Evolutionary conservation across 331 rosid species (phyloP).

Genomic region (Phaseolus coccineus): DNA sequence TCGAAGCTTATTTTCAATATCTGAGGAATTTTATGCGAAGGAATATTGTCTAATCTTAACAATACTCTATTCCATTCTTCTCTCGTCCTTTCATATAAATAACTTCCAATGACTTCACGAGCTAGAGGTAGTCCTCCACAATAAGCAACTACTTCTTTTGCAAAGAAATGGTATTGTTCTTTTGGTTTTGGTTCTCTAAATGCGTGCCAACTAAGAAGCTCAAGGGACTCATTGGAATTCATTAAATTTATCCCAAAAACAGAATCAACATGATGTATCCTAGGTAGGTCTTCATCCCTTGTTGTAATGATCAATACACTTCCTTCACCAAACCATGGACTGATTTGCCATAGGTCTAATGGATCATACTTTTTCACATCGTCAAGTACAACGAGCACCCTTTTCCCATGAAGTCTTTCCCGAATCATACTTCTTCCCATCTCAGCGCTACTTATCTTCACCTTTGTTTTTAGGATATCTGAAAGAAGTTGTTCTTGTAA

Average conservation of each 20-base stretch:
- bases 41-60: neutral
- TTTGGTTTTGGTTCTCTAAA: neutral
- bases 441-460: neutral
- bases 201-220: constrained; percentile 41
- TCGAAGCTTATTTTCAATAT: constrained; percentile 29
- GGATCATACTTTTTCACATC: no score
- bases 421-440: neutral
- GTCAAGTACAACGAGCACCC: neutral
- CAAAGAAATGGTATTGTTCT: neutral
- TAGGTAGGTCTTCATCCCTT: neutral
- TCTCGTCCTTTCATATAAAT: neutral
- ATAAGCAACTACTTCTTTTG: neutral
- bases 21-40: neutral
- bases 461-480: neutral
- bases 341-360: no score
- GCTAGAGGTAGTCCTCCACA: constrained; percentile 33
- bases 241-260: neutral
- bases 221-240: constrained; percentile 14
- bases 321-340: neutral
- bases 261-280: neutral
- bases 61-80: neutral
- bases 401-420: neutral
- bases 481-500: neutral
- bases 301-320: constrained; percentile 1
- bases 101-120: constrained; percentile 28